Conservation (phyloP, 2,329 filamentous ascomycete genomes). For the Alternaria consortialis region DNA sequence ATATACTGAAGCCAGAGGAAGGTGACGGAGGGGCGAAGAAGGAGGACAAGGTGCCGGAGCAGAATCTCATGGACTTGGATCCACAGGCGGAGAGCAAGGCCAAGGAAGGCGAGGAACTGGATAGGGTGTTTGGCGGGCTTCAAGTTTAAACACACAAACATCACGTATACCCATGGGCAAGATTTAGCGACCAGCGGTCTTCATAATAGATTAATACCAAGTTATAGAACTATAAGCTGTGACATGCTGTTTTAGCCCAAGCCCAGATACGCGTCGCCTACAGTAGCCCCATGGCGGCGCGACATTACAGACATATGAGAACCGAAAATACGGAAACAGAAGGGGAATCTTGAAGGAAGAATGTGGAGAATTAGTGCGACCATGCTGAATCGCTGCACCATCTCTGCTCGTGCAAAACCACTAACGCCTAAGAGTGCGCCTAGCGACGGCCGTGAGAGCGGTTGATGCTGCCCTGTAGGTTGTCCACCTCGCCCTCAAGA, state of each 20-base stretch:
- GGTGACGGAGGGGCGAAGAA: conserved; percentile 58
- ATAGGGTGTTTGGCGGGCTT: conserved; percentile 73
- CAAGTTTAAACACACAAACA: conserved; percentile 12
- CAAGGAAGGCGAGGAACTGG: conserved; percentile 68
- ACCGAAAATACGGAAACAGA: conserved; percentile 39
- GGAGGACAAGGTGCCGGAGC: conserved; percentile 22
- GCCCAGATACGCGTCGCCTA: conserved; percentile 17
- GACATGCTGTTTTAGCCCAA: conserved; percentile 22
- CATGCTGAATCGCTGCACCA: conserved; percentile 16
- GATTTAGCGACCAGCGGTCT: conserved; percentile 34
- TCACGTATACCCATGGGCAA: neutral
- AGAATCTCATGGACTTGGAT: conserved; percentile 31
- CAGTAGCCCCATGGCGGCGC: conserved; percentile 37
- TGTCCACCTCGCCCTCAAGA: conserved; percentile 90
- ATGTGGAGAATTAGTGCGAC: conserved; percentile 22
- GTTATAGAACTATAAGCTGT: conserved; percentile 33
- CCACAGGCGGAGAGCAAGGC: conserved; percentile 42
- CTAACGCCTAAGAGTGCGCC: conserved; percentile 19
- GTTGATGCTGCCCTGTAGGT: conserved; percentile 87
- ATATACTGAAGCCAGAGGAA: conserved; percentile 71
- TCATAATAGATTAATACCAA: conserved; percentile 43
- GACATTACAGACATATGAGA: conserved; percentile 54
- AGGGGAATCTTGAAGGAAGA: conserved; percentile 53
- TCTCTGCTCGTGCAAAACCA: conserved; percentile 19
- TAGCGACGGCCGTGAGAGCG: conserved; percentile 94